These are phyloP conservation scores for Ustilago hordei DNA, from an alignment of 1,284 basidiomycete genomes.

Conservation along the genomic window DNA sequence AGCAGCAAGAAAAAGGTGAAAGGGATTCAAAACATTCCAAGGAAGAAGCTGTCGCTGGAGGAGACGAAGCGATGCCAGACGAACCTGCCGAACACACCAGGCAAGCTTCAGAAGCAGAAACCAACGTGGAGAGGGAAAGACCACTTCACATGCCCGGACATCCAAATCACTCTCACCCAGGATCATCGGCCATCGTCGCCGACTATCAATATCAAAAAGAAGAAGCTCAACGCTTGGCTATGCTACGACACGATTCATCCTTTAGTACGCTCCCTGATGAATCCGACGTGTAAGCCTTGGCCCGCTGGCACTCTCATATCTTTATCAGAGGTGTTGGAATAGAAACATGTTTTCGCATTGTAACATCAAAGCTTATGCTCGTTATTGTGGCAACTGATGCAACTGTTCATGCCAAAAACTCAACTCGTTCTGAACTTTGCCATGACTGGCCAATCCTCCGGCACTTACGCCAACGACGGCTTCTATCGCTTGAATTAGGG, in stretches of 20 bases:
- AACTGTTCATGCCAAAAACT: slow-evolving; percentile 38
- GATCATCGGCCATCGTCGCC: slow-evolving; percentile 54
- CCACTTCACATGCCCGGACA: slow-evolving; percentile 40
- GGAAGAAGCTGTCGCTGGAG: slow-evolving; percentile 4
- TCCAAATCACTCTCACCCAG: slow-evolving; percentile 53
- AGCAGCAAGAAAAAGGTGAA: slow-evolving; percentile 20
- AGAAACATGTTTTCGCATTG: background rate
- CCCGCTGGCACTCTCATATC: background rate
- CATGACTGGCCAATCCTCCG: slow-evolving; percentile 5
- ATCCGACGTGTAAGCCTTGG: background rate
- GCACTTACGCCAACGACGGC: background rate
- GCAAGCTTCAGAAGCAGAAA: background rate
- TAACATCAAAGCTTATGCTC: background rate
- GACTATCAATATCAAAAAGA: slow-evolving; percentile 60
- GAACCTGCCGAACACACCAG: background rate
- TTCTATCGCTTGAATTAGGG: background rate
- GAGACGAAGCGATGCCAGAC: background rate
- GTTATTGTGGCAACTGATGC: background rate
- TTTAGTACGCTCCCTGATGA: slow-evolving; percentile 36
- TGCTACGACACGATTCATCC: slow-evolving; percentile 52
- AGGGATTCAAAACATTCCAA: background rate
- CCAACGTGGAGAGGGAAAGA: background rate
- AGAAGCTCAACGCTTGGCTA: slow-evolving; percentile 49
- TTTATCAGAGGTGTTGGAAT: background rate
- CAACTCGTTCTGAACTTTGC: slow-evolving; percentile 45